Conservation (phyloP, 164 flowering plant genomes). For the Echeveria elegans region DNA sequence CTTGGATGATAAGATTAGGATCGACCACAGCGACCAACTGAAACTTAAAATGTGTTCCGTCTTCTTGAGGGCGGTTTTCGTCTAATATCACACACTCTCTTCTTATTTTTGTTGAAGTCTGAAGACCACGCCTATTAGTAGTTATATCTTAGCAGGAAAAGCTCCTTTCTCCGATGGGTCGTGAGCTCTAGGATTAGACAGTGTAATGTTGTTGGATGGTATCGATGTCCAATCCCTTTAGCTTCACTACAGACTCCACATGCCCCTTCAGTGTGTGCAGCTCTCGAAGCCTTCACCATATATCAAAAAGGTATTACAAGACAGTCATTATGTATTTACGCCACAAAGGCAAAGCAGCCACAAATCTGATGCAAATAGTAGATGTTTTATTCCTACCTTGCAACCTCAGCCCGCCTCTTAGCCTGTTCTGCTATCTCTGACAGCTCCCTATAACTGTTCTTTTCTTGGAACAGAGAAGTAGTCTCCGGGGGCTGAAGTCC, state of each 20-base stretch:
- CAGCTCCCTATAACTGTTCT: slow-evolving; percentile 42
- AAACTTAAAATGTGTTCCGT: too few relatives aligned
- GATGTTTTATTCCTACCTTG: slow-evolving; percentile 24
- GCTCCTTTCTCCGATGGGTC: background rate
- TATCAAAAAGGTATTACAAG: background rate
- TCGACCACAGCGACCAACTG: too few relatives aligned
- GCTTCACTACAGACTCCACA: slow-evolving; percentile 38
- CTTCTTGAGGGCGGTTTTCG: too few relatives aligned
- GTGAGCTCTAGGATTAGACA: slow-evolving; percentile 12
- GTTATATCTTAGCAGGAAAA: background rate
- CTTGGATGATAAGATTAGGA: too few relatives aligned
- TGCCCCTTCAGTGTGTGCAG: slow-evolving; percentile 34
- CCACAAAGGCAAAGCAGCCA: background rate
- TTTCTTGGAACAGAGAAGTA: slow-evolving; percentile 23
- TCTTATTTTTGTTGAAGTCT: background rate
- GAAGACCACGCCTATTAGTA: too few relatives aligned
- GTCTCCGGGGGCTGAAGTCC: slow-evolving; percentile 45
- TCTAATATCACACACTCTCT: too few relatives aligned
- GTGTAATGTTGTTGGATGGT: slow-evolving; percentile 34
- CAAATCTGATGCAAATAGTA: background rate
- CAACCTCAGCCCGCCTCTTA: slow-evolving; percentile 43
- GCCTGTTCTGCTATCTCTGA: slow-evolving; percentile 56
- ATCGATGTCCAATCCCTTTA: slow-evolving; percentile 33
- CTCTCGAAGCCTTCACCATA: slow-evolving; percentile 23
- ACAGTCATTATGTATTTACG: too few relatives aligned